Evolutionary conservation across 306 rosid species (phyloP).

Genomic region (Styphnolobium japonicum): DNA sequence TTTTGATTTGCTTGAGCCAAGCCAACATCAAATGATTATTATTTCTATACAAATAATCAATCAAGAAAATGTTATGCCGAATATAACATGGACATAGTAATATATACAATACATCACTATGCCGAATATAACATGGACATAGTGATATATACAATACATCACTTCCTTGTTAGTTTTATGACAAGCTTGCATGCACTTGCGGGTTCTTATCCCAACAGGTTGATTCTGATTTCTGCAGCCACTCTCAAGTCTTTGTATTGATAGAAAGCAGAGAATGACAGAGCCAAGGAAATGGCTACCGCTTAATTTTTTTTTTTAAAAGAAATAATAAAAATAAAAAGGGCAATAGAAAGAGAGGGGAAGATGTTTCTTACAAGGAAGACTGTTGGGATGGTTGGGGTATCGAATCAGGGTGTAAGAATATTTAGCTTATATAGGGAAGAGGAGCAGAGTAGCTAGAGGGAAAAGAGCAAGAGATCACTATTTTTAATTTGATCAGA

Average conservation of each 20-base stretch:
- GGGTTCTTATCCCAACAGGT: too few relatives aligned
- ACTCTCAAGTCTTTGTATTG: too few relatives aligned
- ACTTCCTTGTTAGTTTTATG: too few relatives aligned
- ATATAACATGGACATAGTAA: too few relatives aligned
- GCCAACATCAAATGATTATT: slow-evolving; percentile 22
- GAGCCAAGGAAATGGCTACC: background rate
- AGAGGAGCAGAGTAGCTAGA: background rate
- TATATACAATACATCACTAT: too few relatives aligned
- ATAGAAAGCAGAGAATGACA: background rate
- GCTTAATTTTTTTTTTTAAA: too few relatives aligned
- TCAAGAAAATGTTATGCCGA: background rate
- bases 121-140: background rate
- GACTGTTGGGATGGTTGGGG: background rate
- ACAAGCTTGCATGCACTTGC: too few relatives aligned
- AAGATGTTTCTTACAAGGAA: background rate
- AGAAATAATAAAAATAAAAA: too few relatives aligned
- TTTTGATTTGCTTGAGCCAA: slow-evolving; percentile 38
- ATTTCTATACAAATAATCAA: background rate
- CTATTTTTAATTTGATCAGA: background rate
- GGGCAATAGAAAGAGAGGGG: background rate
- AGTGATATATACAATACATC: too few relatives aligned
- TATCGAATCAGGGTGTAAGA: background rate
- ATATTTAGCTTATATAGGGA: background rate
- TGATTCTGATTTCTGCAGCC: too few relatives aligned
- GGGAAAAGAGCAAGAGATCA: background rate